Conservation (phyloP, 2,329 filamentous ascomycete species). For the Arthroderma sp. region DNA sequence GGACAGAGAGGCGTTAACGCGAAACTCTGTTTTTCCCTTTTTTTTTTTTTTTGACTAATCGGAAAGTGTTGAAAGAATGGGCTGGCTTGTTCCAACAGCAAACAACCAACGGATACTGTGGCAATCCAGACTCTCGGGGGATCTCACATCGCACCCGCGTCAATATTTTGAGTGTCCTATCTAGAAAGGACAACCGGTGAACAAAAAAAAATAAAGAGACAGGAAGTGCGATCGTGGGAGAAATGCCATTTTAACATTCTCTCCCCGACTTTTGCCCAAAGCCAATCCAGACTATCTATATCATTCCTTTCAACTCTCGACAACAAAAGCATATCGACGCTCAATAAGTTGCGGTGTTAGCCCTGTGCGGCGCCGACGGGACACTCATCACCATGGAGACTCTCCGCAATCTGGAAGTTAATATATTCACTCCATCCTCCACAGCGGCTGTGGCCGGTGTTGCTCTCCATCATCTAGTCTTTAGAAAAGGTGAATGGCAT, state of each 20-base stretch:
- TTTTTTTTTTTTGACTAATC: background rate
- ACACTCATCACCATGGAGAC: too few relatives aligned
- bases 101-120: background rate
- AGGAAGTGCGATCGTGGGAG: too few relatives aligned
- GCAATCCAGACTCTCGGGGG: background rate
- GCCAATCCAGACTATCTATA: too few relatives aligned
- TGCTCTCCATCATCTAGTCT: background rate
- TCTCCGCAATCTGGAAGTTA: background rate
- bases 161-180: background rate
- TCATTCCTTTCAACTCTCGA: too few relatives aligned
- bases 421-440: background rate
- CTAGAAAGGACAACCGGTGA: background rate
- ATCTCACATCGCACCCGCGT: background rate
- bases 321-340: too few relatives aligned
- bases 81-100: background rate
- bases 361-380: too few relatives aligned
- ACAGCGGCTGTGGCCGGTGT: background rate
- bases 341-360: too few relatives aligned
- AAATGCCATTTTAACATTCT: too few relatives aligned
- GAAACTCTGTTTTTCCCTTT: slow-evolving; percentile 3
- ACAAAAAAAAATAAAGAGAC: too few relatives aligned
- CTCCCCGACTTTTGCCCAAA: too few relatives aligned
- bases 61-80: background rate
- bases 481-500: slow-evolving; percentile 1
- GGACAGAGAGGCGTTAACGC: background rate